phyloP scores from a whole-genome alignment of 805 yeast species.

The Candida cerambycidarum region DNA sequence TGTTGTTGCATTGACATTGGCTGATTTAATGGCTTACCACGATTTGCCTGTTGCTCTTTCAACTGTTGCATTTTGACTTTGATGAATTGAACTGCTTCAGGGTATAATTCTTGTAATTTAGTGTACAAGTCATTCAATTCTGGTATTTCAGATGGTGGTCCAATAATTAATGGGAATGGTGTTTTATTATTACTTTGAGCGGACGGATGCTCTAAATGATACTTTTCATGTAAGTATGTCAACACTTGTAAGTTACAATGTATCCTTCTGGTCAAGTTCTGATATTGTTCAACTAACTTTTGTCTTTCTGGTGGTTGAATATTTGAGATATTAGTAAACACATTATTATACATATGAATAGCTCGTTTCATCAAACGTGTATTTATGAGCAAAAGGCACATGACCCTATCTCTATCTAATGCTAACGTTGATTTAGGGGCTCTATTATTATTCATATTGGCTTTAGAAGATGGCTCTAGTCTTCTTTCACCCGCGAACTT shows the following conservation, averaged over 20 bases:
- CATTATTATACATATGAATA: constrained; percentile 32
- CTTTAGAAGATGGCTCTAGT: background rate
- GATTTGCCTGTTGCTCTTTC: constrained; percentile 18
- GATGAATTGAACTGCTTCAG: constrained; percentile 49
- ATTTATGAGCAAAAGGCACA: constrained; percentile 42
- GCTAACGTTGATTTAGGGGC: constrained; percentile 6
- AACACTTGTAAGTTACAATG: constrained; percentile 44
- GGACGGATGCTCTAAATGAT: constrained; percentile 32
- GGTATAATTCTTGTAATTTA: constrained; percentile 50
- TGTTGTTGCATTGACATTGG: background rate
- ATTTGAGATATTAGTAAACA: constrained; percentile 27
- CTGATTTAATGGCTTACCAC: constrained; percentile 2
- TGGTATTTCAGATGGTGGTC: constrained; percentile 57
- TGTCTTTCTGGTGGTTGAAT: constrained; percentile 31
- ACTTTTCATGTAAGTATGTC: constrained; percentile 38
- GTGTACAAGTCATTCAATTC: constrained; percentile 49
- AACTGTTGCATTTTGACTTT: constrained; percentile 41
- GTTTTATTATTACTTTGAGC: constrained; percentile 25
- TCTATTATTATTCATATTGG: constrained; percentile 3
- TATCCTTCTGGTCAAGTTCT: constrained; percentile 39
- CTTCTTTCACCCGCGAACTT: background rate
- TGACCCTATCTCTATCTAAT: constrained; percentile 38
- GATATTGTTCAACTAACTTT: constrained; percentile 34
- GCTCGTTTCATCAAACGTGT: constrained; percentile 44
- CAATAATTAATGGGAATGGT: constrained; percentile 49